Conservation (phyloP, 1,284 basidiomycete genomes). For the Flammula alnicola region DNA sequence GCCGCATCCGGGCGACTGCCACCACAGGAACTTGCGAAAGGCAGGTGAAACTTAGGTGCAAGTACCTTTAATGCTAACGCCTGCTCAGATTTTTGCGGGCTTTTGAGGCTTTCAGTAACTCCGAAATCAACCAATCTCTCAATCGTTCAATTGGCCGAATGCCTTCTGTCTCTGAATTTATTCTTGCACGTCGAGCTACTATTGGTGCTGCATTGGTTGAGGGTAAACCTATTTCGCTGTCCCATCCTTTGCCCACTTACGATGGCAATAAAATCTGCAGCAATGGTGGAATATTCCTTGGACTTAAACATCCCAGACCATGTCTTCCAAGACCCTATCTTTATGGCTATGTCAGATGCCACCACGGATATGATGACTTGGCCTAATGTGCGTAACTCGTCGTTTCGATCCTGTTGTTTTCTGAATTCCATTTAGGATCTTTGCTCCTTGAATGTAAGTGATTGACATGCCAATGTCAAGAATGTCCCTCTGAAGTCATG, state of each 20-base stretch:
- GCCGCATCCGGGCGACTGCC: conserved; percentile 6
- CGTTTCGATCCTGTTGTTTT: neutral
- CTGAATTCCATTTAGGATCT: conserved; percentile 4
- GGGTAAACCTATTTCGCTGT: neutral
- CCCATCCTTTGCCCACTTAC: too few relatives aligned
- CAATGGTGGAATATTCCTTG: conserved; percentile 18
- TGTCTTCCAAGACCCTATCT: conserved; percentile 13
- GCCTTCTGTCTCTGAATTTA: conserved; percentile 12
- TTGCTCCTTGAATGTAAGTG: conserved; percentile 16
- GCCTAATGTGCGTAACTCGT: conserved; percentile 9
- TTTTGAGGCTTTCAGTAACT: conserved; percentile 9
- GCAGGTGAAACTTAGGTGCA: neutral
- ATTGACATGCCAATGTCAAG: neutral
- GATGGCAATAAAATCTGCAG: neutral
- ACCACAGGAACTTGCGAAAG: conserved; percentile 9
- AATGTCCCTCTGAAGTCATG: neutral
- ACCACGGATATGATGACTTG: conserved; percentile 15
- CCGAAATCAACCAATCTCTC: conserved; percentile 14
- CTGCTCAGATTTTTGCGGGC: conserved; percentile 8
- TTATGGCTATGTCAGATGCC: conserved; percentile 13
- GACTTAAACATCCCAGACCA: conserved; percentile 16
- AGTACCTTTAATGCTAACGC: neutral
- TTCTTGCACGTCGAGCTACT: conserved; percentile 5
- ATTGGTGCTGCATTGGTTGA: conserved; percentile 17
- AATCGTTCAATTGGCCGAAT: conserved; percentile 8